Conservation (phyloP, 2,329 filamentous ascomycete genomes). For the Penicillium sp. region DNA sequence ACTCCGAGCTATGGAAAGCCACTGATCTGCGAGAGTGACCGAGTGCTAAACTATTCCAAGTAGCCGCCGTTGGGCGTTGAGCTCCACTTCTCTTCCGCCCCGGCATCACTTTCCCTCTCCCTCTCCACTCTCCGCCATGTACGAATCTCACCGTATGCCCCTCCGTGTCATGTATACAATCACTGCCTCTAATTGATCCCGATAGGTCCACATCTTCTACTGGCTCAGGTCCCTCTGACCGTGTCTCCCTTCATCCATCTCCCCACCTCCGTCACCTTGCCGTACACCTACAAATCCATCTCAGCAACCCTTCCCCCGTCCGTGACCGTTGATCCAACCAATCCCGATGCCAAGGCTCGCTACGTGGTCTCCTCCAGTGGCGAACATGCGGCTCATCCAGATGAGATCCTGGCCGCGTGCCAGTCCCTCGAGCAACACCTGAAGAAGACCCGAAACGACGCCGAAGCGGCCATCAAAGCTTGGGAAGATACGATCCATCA, state of each 20-base stretch:
- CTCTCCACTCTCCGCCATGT: conserved; percentile 30
- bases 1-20: too few relatives aligned
- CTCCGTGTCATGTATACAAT: not conserved
- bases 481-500: conserved; percentile 61
- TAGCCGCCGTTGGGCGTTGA: too few relatives aligned
- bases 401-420: conserved; percentile 79
- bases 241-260: conserved; percentile 92
- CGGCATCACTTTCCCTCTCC: not conserved
- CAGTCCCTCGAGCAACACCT: conserved; percentile 71
- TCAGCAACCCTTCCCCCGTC: conserved; percentile 79
- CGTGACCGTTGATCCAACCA: conserved; percentile 49
- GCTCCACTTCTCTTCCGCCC: not conserved
- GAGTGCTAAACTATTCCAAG: too few relatives aligned
- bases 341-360: conserved; percentile 47
- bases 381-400: conserved; percentile 77
- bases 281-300: conserved; percentile 90
- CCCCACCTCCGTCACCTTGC: conserved; percentile 81
- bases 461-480: conserved; percentile 57
- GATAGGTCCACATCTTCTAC: conserved; percentile 71
- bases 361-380: conserved; percentile 76
- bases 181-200: not conserved
- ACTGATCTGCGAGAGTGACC: too few relatives aligned
- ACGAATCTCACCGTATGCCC: conserved; percentile 42
- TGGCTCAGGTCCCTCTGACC: conserved; percentile 86
- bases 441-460: conserved; percentile 60